These are phyloP conservation scores for Sclerotinia spermophila DNA, from an alignment of 2,329 filamentous ascomycete genomes.

Conservation along the genomic window DNA sequence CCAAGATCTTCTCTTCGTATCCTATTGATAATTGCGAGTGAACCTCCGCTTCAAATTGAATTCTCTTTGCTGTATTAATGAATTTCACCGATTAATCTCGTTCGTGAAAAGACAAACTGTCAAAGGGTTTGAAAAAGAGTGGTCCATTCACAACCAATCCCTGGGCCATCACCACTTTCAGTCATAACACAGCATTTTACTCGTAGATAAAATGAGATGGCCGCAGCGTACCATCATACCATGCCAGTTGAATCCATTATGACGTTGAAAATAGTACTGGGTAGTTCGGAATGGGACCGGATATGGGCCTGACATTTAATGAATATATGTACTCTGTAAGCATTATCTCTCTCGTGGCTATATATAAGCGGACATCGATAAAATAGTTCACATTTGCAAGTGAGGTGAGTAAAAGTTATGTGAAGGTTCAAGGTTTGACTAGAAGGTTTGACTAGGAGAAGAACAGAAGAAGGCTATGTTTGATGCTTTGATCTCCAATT, in stretches of 20 bases:
- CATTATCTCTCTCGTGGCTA: constrained; percentile 2
- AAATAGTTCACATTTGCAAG: neutral
- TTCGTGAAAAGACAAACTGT: neutral
- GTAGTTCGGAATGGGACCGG: constrained; percentile 10
- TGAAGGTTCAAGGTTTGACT: neutral
- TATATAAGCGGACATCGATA: neutral
- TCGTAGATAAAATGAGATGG: neutral
- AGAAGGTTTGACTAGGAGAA: neutral
- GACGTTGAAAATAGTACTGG: neutral
- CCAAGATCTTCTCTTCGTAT: neutral
- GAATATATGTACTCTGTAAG: too few species aligned
- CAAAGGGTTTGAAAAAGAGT: neutral
- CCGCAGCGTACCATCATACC: constrained; percentile 3
- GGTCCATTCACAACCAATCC: neutral
- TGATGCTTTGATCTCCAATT: neutral
- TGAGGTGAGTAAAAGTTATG: neutral
- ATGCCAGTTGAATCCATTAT: neutral
- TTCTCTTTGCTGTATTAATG: neutral
- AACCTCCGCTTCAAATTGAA: neutral
- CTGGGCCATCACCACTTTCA: neutral
- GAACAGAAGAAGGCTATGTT: neutral
- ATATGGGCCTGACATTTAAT: constrained; percentile 7
- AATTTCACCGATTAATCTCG: neutral
- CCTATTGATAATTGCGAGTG: neutral
- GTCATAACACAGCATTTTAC: neutral